These are phyloP conservation scores for Trichoderma breve DNA, from an alignment of 2,329 filamentous ascomycete genomes.

Conservation along the genomic window DNA sequence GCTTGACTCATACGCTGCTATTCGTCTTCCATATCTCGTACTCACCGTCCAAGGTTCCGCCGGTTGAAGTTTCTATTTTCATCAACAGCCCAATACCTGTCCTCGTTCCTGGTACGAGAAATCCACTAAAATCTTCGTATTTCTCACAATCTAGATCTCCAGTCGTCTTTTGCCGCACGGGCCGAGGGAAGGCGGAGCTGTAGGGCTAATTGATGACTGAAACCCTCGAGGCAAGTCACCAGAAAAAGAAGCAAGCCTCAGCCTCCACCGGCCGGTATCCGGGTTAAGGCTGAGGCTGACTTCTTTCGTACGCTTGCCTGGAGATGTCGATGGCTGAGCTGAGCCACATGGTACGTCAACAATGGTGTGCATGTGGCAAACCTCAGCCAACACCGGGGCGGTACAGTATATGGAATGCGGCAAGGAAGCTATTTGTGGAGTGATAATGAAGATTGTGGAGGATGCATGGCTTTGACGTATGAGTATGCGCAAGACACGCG, in stretches of 20 bases:
- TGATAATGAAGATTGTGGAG: neutral
- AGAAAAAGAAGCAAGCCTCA: neutral
- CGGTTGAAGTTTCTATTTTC: neutral
- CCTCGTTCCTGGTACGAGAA: neutral
- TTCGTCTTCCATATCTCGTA: neutral
- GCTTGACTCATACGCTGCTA: neutral
- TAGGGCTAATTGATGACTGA: neutral
- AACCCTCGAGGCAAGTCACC: neutral
- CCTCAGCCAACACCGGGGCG: neutral
- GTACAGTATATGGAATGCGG: neutral
- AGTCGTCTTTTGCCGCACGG: neutral
- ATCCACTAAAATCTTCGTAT: neutral
- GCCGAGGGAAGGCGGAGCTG: conserved; percentile 2
- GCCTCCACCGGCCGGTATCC: neutral
- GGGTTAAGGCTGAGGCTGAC: neutral
- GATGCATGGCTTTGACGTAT: neutral
- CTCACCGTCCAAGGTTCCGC: neutral
- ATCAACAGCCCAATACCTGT: neutral
- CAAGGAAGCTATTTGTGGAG: neutral
- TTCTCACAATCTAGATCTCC: neutral
- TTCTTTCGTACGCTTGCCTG: neutral
- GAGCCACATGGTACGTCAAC: neutral
- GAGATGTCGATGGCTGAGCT: neutral
- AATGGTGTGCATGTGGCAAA: neutral
- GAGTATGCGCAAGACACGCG: neutral